These are phyloP conservation scores for Trichomonas vaginalis DNA, from an alignment of 208 protist species.

Conservation along the genomic window DNA sequence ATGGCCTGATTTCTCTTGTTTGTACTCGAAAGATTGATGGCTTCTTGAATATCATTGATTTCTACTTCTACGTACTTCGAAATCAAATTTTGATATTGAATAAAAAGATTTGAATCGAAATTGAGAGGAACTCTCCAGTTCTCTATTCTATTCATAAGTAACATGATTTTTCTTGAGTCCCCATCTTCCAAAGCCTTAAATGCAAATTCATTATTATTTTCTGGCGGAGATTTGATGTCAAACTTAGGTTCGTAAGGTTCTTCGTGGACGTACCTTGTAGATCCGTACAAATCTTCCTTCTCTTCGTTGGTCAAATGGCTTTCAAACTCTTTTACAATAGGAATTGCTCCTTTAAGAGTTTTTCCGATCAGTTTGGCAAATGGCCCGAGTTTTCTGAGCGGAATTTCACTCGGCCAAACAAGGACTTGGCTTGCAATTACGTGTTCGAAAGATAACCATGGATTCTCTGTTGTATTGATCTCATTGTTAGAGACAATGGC, in stretches of 20 bases:
- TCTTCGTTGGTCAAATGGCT: neutral
- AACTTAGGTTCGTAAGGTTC: neutral
- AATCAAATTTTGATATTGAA: neutral
- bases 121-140: neutral
- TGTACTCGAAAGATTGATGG: neutral
- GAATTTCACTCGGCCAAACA: neutral
- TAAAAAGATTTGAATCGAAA: neutral
- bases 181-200: neutral
- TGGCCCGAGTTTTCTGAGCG: neutral
- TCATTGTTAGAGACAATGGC: neutral
- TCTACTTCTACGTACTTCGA: neutral
- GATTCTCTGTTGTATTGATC: neutral
- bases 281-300: neutral
- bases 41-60: neutral
- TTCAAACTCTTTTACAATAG: neutral
- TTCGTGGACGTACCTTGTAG: neutral
- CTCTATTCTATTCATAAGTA: neutral
- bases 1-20: neutral
- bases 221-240: neutral
- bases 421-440: neutral
- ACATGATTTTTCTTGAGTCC: neutral
- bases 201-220: neutral
- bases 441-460: neutral
- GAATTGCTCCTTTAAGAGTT: neutral
- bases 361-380: neutral